These are phyloP conservation scores for Kentomonas sorsogonicus DNA, from an alignment of 208 protist genomes.

Conservation along the genomic window DNA sequence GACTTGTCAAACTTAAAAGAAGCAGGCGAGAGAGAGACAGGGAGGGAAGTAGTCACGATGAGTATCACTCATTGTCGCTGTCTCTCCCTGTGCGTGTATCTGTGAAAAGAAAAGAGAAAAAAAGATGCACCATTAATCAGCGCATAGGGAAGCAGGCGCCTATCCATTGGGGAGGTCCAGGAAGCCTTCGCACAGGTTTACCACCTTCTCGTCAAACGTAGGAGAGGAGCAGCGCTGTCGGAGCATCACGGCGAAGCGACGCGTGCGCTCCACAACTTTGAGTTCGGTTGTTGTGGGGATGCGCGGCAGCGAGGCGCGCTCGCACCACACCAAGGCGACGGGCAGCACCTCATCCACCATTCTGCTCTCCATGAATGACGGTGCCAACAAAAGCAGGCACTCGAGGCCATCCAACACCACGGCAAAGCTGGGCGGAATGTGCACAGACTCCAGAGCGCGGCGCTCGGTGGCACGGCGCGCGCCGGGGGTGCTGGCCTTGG, in stretches of 20 bases:
- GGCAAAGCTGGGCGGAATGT: slow-evolving; percentile 45
- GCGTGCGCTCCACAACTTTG: slow-evolving; percentile 28
- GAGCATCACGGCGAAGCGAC: slow-evolving; percentile 24
- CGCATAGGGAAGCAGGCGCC: too few species aligned
- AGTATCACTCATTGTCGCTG: too few species aligned
- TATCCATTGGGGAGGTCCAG: neutral
- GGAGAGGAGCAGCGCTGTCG: neutral
- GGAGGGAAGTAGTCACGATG: too few species aligned
- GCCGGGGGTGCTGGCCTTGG: slow-evolving; percentile 16
- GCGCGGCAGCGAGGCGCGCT: slow-evolving; percentile 41
- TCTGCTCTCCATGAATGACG: slow-evolving; percentile 62
- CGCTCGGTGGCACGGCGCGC: slow-evolving; percentile 20
- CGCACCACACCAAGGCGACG: slow-evolving; percentile 66
- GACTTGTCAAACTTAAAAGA: neutral
- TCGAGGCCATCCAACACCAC: slow-evolving; percentile 44
- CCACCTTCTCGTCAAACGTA: neutral
- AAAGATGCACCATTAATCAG: too few species aligned
- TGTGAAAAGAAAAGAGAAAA: too few species aligned
- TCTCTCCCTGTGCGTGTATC: too few species aligned
- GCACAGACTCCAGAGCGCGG: slow-evolving; percentile 47
- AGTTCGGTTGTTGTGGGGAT: slow-evolving; percentile 78
- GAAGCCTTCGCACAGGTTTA: neutral
- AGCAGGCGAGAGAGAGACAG: too few species aligned
- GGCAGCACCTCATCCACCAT: slow-evolving; percentile 77
- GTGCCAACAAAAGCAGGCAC: slow-evolving; percentile 43